These are phyloP conservation scores for Epichloe baconii DNA, from an alignment of 2,329 filamentous ascomycete species.

Conservation along the genomic window DNA sequence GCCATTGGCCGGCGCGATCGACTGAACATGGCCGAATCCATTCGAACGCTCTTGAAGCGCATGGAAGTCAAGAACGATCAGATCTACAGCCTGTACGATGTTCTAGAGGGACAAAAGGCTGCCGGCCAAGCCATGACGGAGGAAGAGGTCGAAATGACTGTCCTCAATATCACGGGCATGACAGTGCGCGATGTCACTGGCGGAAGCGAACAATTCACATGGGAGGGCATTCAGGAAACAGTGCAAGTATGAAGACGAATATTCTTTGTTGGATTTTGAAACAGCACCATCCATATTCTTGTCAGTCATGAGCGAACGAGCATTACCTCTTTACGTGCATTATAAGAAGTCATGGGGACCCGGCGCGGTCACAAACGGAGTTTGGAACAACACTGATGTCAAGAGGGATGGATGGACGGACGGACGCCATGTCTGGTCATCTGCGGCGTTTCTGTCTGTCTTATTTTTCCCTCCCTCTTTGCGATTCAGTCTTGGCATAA, in stretches of 20 bases:
- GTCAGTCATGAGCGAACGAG: neutral
- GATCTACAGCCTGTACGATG: conserved; percentile 73
- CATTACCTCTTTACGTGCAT: neutral
- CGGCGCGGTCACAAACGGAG: neutral
- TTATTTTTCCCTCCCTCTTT: neutral
- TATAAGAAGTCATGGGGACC: neutral
- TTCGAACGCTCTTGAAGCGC: conserved; percentile 46
- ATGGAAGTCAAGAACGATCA: conserved; percentile 66
- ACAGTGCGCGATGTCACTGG: conserved; percentile 27
- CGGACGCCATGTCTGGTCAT: neutral
- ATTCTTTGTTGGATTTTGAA: neutral
- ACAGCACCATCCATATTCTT: neutral
- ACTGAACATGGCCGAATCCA: conserved; percentile 44
- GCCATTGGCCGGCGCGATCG: conserved; percentile 52
- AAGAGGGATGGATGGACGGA: too few species aligned
- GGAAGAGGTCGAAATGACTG: conserved; percentile 50
- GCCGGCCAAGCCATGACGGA: conserved; percentile 49
- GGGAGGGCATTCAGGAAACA: conserved; percentile 26
- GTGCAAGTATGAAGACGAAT: conserved; percentile 5
- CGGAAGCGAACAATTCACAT: conserved; percentile 26
- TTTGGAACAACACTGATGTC: neutral
- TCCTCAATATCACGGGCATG: conserved; percentile 40
- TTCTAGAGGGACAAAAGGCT: conserved; percentile 62
- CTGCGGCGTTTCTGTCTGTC: neutral
- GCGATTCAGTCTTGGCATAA: too few species aligned